Base-by-base conservation (phyloP, 179 eudicot genomes). In the Drosera spatulata region DNA sequence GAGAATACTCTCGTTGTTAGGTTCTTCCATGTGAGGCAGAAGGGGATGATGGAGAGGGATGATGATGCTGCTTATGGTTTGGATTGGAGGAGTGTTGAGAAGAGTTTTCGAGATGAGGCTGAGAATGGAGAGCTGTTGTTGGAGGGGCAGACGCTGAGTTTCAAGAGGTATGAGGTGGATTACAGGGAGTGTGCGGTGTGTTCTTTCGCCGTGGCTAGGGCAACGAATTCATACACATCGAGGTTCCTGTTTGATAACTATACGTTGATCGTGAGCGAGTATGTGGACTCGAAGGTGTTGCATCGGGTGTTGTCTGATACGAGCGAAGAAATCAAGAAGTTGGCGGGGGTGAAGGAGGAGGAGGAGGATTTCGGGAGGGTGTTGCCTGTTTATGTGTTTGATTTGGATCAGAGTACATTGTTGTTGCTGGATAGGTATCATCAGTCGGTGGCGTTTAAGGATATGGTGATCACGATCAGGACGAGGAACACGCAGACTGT, bases 181-280 rank as follows among this genome's bases (percentile, higher is more conserved):
- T n/a, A n/a, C n/a, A n/a, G 68, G 13, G 82, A 91, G 8, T 91
- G 98, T 65, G 81, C 85, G 0, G 60, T 91, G 55, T 91, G 98
- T 66, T 86, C 96, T 0, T 82, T 84, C 59, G 96, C 96, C 1
- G 62, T 91, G 62, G 66, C 89, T 0, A 81, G 85, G 76, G 69
- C 96, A 5, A 79, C 60, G 52, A 86, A 79, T 55, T 77, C 95
- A 0, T 91, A 91, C 60, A 88, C 98, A 0, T 88, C 96, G 46
- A 79, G 99, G 78, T 93, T 84, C 73, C 60, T 93, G 76, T 93
- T 93, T 72, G 96, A 88, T 73, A 93, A 93, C 55, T 86, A 88
- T 58, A 93, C 96, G 5, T 67, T 93, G 86, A 93, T 93, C 56
- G 99, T 86, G 39, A 89, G 91, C 12, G 95, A 93, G 78, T 89